Evolutionary conservation across 495 filamentous ascomycete genomes (phyloP), one percentile per base, ranked within the genome.

Genomic region (Aspergillus affinis): DNA sequence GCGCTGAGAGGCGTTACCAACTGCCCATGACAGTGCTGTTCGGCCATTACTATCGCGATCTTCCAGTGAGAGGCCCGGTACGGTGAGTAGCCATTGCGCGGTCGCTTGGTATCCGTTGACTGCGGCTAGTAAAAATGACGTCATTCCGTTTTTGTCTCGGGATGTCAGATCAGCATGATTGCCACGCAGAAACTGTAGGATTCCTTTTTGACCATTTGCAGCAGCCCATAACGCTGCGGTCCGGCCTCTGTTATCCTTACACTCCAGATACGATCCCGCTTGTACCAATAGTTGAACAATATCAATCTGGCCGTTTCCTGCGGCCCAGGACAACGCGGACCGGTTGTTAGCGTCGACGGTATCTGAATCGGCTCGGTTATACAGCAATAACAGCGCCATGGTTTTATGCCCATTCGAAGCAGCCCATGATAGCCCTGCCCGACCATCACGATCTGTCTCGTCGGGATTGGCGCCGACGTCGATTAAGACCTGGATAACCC

Each of bases 11-110:
- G 17, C 47, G 18, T 19, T 49, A 12, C 47, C n/a, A 19, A 26
- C 47, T 3, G 47, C 47, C 47, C 47, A 49, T 49, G 47, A 49
- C 3, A 49, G 21, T 3, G 47, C 47, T 20, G 47, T 49, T 49
- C 47, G 47, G 18, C 47, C 47, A 12, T 20, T 26, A 6, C 12
- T 20, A 20, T 49, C 47, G 17, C 47, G 7, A n/a, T 49, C 47
- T 26, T 19, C 19, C 18, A 49, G 15, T 20, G 47, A 21, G 6
- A 26, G n/a, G n/a, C 21, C 47, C 15, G 7, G 19, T 6, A 20
- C 47, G 6, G 47, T 20, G 6, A 49, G 21, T 12, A 49, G 47
- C 47, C 47, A 49, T 20, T 19, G 1, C 8, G 12, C 3, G 13
- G 47, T 49, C 4, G 47, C 47, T 21, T 17, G 47, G n/a, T 49